Conservation (phyloP, 495 filamentous ascomycete genomes). For the Neurospora sp. region DNA sequence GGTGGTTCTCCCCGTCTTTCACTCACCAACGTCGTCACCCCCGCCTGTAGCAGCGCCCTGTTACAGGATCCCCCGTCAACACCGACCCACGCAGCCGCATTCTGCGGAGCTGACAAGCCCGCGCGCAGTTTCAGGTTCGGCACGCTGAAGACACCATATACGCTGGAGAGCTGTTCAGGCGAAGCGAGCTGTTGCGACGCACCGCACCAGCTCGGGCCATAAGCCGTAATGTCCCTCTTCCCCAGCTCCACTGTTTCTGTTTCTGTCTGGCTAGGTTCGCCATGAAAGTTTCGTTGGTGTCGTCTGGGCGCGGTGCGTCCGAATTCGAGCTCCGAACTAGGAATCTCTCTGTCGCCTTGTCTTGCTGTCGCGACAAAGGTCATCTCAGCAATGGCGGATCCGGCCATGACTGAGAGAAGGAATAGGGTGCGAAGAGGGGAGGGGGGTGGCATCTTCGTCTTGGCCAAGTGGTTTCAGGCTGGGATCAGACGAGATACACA, state of each 20-base stretch:
- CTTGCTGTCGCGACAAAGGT: slow-evolving; percentile 12
- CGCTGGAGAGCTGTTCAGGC: slow-evolving; percentile 11
- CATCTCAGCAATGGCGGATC: slow-evolving; percentile 9
- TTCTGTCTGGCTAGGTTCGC: background rate
- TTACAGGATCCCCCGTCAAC: slow-evolving; percentile 23
- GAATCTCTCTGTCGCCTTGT: slow-evolving; percentile 5
- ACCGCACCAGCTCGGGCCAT: slow-evolving; percentile 24
- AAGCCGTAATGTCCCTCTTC: slow-evolving; percentile 12
- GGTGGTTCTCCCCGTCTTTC: background rate
- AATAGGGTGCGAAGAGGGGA: slow-evolving; percentile 6
- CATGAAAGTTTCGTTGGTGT: slow-evolving; percentile 7
- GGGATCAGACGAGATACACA: background rate
- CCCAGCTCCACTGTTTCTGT: background rate
- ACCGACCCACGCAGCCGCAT: slow-evolving; percentile 20
- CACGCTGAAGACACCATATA: slow-evolving; percentile 15
- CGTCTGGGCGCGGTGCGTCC: slow-evolving; percentile 7
- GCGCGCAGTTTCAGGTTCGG: slow-evolving; percentile 16
- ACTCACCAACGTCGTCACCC: slow-evolving; percentile 21
- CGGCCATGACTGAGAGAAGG: slow-evolving; percentile 3
- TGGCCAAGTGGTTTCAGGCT: background rate
- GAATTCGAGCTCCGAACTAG: slow-evolving; percentile 7
- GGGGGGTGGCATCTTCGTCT: slow-evolving; percentile 5
- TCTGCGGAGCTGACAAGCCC: slow-evolving; percentile 12
- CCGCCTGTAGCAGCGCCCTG: slow-evolving; percentile 16
- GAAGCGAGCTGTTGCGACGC: slow-evolving; percentile 13